Percentiles rank a stretch among this genome's conserved stretches.
Conservation (phyloP, 1,284 basidiomycete species). For the Rhizoctonia solani region DNA sequence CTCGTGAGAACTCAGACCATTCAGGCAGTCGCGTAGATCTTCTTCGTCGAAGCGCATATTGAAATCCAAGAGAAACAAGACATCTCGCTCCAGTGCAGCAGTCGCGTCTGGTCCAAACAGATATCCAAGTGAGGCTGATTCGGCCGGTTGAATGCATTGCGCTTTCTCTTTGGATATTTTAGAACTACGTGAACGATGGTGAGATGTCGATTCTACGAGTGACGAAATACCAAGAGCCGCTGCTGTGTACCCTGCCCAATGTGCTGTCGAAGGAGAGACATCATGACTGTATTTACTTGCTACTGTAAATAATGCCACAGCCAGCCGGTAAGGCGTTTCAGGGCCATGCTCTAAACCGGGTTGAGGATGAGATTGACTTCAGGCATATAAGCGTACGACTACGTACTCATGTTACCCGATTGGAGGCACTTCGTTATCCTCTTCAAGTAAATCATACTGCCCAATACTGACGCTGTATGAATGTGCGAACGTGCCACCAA, state of each 20-base stretch:
- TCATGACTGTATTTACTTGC: slow-evolving; percentile 17
- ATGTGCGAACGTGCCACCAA: background rate
- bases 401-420: background rate
- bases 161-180: no score
- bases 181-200: no score
- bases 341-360: background rate
- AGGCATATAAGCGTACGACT: background rate
- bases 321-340: slow-evolving; percentile 12
- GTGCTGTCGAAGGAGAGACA: background rate
- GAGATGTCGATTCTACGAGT: background rate
- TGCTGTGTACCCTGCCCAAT: background rate
- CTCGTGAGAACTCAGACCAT: background rate
- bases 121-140: background rate
- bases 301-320: slow-evolving; percentile 2
- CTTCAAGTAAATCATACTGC: slow-evolving; percentile 18
- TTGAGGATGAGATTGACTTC: background rate
- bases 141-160: background rate
- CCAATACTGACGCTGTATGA: slow-evolving; percentile 11
- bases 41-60: slow-evolving; percentile 4
- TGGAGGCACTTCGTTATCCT: slow-evolving; percentile 1
- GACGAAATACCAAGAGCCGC: background rate
- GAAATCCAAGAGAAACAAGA: slow-evolving; percentile 7
- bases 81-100: slow-evolving; percentile 12
- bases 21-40: slow-evolving; percentile 6
- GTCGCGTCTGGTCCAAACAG: slow-evolving; percentile 6